These are phyloP conservation scores for Grigorovia jiainica DNA, from an alignment of 805 yeast genomes.

Conservation along the genomic window DNA sequence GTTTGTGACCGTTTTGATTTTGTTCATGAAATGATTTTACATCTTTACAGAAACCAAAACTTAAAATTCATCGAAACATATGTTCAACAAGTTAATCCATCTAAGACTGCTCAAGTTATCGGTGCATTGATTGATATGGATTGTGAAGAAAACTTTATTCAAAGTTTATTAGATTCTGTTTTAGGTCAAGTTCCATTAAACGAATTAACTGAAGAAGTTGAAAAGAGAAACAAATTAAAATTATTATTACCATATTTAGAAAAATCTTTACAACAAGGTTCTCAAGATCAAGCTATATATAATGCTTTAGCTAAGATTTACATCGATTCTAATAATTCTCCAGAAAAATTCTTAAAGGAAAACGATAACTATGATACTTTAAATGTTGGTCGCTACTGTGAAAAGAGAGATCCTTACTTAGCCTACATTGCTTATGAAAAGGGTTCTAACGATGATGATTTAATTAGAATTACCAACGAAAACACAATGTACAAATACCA, in stretches of 20 bases:
- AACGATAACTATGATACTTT: conserved; percentile 85
- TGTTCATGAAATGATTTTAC: conserved; percentile 88
- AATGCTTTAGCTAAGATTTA: conserved; percentile 95
- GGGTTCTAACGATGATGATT: conserved; percentile 85
- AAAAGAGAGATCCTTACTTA: conserved; percentile 95
- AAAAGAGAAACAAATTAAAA: conserved; percentile 90
- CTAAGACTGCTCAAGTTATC: conserved; percentile 91
- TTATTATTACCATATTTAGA: conserved; percentile 88
- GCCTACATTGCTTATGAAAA: conserved; percentile 97
- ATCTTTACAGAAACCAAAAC: conserved; percentile 89
- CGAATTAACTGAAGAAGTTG: conserved; percentile 87
- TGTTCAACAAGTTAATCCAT: conserved; percentile 94
- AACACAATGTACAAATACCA: conserved; percentile 98
- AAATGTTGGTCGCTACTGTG: conserved; percentile 96
- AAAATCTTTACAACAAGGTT: conserved; percentile 72
- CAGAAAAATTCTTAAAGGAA: conserved; percentile 92
- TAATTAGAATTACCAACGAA: conserved; percentile 87
- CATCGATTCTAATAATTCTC: conserved; percentile 94
- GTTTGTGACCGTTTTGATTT: conserved; percentile 89
- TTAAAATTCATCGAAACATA: conserved; percentile 96
- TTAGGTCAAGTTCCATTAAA: conserved; percentile 90
- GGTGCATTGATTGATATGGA: conserved; percentile 96
- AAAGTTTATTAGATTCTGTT: conserved; percentile 70
- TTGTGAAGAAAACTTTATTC: conserved; percentile 85
- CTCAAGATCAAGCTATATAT: conserved; percentile 82